Conservation (phyloP, 2,329 filamentous ascomycete species). For the Calycina herbarum region DNA sequence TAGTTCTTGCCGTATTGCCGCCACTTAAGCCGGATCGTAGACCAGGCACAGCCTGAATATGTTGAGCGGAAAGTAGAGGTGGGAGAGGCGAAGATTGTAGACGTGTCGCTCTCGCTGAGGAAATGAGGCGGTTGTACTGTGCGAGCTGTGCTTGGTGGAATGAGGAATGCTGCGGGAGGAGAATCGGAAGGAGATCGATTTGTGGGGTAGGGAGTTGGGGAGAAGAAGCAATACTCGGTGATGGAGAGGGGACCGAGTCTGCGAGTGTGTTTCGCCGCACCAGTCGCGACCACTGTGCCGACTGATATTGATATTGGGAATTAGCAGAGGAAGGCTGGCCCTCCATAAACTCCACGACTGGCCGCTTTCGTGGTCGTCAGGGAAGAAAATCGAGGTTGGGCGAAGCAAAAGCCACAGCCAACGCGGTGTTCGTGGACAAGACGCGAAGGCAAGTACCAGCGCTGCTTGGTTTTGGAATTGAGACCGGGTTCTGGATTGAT, state of each 20-base stretch:
- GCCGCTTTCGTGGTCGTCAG: slow-evolving; percentile 23
- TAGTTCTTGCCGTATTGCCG: slow-evolving; percentile 33
- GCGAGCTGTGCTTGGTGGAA: slow-evolving; percentile 63
- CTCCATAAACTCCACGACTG: slow-evolving; percentile 39
- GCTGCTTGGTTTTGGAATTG: neutral
- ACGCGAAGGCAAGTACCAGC: neutral
- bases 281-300: slow-evolving; percentile 39
- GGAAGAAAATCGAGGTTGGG: slow-evolving; percentile 9
- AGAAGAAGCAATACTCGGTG: slow-evolving; percentile 32
- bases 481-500: neutral
- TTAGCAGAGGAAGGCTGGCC: slow-evolving; percentile 34
- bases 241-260: slow-evolving; percentile 26
- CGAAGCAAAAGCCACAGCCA: slow-evolving; percentile 16
- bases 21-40: slow-evolving; percentile 55
- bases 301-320: slow-evolving; percentile 40
- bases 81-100: slow-evolving; percentile 57
- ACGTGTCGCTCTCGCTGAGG: slow-evolving; percentile 50
- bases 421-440: slow-evolving; percentile 11
- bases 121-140: slow-evolving; percentile 66
- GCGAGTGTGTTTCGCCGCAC: slow-evolving; percentile 38
- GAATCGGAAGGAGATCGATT: slow-evolving; percentile 56
- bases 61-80: slow-evolving; percentile 55
- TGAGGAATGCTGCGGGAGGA: slow-evolving; percentile 58
- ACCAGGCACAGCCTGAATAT: slow-evolving; percentile 53
- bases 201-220: slow-evolving; percentile 41